Conservation (phyloP, 1,139 yeast genomes). For the Lodderomyces jiufengensis region DNA sequence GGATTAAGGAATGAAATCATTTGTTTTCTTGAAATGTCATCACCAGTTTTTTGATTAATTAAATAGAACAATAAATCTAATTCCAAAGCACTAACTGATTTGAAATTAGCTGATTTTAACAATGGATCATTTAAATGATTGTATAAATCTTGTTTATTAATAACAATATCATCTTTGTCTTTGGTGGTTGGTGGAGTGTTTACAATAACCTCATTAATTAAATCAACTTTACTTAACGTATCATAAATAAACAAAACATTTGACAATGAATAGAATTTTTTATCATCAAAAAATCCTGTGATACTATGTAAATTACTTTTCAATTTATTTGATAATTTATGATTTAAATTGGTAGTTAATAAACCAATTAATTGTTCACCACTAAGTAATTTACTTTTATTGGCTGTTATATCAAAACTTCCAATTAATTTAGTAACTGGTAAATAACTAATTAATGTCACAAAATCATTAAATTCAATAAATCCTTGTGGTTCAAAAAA, state of each 20-base stretch:
- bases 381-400: slow-evolving; percentile 30
- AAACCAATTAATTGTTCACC: slow-evolving; percentile 33
- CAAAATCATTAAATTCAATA: slow-evolving; percentile 39
- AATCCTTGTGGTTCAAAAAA: slow-evolving; percentile 42
- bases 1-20: slow-evolving; percentile 49
- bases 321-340: slow-evolving; percentile 39
- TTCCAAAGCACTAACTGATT: slow-evolving; percentile 43
- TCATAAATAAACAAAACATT: slow-evolving; percentile 44
- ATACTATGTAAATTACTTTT: slow-evolving; percentile 33
- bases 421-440: slow-evolving; percentile 49
- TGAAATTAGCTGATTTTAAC: slow-evolving; percentile 51
- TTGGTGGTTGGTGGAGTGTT: slow-evolving; percentile 46
- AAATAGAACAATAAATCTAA: slow-evolving; percentile 45
- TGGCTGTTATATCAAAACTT: slow-evolving; percentile 39
- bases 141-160: slow-evolving; percentile 42
- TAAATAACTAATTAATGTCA: slow-evolving; percentile 40
- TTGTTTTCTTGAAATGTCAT: slow-evolving; percentile 51
- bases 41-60: slow-evolving; percentile 41
- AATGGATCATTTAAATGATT: slow-evolving; percentile 49
- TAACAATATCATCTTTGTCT: slow-evolving; percentile 44
- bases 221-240: slow-evolving; percentile 42
- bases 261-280: slow-evolving; percentile 35
- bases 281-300: slow-evolving; percentile 35
- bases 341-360: slow-evolving; percentile 38
- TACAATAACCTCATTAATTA: slow-evolving; percentile 60